These are phyloP conservation scores for Candida buenavistaensis DNA, from an alignment of 1,139 yeast species.

Conservation along the genomic window DNA sequence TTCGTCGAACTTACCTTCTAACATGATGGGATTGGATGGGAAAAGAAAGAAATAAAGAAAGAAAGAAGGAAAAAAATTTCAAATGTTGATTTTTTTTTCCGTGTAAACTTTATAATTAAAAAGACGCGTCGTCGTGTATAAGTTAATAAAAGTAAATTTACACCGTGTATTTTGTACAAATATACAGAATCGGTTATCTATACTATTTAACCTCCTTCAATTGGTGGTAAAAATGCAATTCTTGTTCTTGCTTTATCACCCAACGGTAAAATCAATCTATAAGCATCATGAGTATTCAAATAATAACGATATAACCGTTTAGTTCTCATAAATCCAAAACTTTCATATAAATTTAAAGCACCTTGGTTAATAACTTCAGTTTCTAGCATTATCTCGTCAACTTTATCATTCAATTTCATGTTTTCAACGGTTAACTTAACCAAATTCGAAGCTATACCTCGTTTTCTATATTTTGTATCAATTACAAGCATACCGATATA, in stretches of 20 bases:
- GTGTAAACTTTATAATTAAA: too few species aligned
- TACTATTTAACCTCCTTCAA: constrained; percentile 1
- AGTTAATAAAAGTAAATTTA: too few species aligned
- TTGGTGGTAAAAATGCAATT: constrained; percentile 30
- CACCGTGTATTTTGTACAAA: too few species aligned
- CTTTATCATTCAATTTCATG: constrained; percentile 57
- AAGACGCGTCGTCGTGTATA: too few species aligned
- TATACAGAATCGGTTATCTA: too few species aligned
- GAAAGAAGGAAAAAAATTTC: background rate
- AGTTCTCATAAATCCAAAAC: constrained; percentile 80
- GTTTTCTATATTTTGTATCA: constrained; percentile 65
- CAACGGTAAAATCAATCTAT: constrained; percentile 58
- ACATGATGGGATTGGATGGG: constrained; percentile 46
- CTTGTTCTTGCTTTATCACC: constrained; percentile 29
- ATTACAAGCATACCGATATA: constrained; percentile 97
- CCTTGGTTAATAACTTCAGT: constrained; percentile 83
- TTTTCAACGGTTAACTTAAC: constrained; percentile 64
- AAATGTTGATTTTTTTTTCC: too few species aligned
- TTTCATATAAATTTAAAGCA: constrained; percentile 79
- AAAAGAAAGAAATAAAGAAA: constrained; percentile 2
- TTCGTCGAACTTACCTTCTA: constrained; percentile 96
- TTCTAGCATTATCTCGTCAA: constrained; percentile 89
- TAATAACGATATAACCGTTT: constrained; percentile 86
- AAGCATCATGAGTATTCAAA: constrained; percentile 91
- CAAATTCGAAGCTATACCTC: constrained; percentile 76